Base-by-base conservation (phyloP, 768 basidiomycete species). In the Boletus subcaerulescens region DNA sequence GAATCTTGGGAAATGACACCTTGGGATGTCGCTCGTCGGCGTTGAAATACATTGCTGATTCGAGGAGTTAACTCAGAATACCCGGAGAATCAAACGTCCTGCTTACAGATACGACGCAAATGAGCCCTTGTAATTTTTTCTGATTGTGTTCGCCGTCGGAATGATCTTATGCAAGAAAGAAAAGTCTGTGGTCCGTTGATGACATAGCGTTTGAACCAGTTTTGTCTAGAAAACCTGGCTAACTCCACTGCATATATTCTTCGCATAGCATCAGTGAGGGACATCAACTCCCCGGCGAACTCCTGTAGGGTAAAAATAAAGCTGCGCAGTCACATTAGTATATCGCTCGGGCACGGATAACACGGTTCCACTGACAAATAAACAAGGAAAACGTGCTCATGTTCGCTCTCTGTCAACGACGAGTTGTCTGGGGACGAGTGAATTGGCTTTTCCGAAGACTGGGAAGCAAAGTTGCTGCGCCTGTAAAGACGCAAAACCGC, bases 241-340 rank as follows among this genome's bases (percentile, higher is more conserved):
- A 82, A 77, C 65, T 92, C 87, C 38, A 84, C 80, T 50, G 74
- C 79, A 51, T 89, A 87, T 44, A 98, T 86, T 52, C 86, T 78
- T 48, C 84, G 78, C 79, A 98, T 90, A 9, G 91, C 86, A 66
- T 94, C 91, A 0, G 91, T 80, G 12, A 98, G 82, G 18, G 83
- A 84, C 32, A 88, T 76, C 48, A 96, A 71, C 69, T 98, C 96
- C 54, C 81, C 77, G 9, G 91, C 82, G 67, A 98, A 98, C 66
- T 98, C 97, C 71, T 99, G 93, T 42, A 98, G 69, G 0, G 93
- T 96, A 72, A 98, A 99, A 59, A 97, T 89, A 72, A 96, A 98
- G 75, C 94, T 97, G 58, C 24, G 45, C 26, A 45, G 35, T 44
- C n/a, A 29, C 44, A 40, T 69, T 51, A 70, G 51, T 3, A 45